Percentiles rank a stretch among this genome's conserved stretches.
Evolutionary conservation across 208 protist genomes (phyloP).

Genomic region (Borovskyia barvae): DNA sequence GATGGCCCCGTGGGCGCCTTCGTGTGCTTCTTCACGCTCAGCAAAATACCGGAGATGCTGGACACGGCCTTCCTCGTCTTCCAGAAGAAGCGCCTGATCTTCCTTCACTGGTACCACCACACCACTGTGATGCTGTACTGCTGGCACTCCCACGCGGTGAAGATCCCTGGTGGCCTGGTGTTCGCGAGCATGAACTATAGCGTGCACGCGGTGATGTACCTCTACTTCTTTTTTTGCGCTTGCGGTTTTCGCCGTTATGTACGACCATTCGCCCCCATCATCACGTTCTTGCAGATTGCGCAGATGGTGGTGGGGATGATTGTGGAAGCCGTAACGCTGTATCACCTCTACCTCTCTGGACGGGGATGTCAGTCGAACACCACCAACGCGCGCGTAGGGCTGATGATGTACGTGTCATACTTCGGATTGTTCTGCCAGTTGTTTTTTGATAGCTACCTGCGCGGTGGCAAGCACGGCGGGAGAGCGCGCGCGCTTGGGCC

Average conservation of each 20-base stretch:
- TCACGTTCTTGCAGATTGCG: conserved; percentile 86
- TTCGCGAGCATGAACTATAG: conserved; percentile 93
- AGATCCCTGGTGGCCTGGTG: conserved; percentile 58
- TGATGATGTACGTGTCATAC: conserved; percentile 93
- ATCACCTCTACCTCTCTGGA: conserved; percentile 36
- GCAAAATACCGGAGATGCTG: conserved; percentile 87
- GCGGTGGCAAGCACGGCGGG: background rate
- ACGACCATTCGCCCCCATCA: conserved; percentile 75
- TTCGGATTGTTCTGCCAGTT: conserved; percentile 89
- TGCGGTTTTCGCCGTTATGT: conserved; percentile 53
- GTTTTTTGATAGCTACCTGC: conserved; percentile 80
- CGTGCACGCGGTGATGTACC: conserved; percentile 96
- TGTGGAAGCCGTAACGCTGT: conserved; percentile 49
- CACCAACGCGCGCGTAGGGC: conserved; percentile 55
- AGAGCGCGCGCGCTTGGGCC: too few relatives aligned
- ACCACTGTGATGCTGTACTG: conserved; percentile 91
- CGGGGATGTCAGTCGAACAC: conserved; percentile 56
- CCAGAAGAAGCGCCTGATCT: conserved; percentile 83
- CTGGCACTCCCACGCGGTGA: conserved; percentile 73
- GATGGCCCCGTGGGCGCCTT: conserved; percentile 64
- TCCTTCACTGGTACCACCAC: conserved; percentile 94
- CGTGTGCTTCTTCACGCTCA: conserved; percentile 72
- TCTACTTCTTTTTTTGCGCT: conserved; percentile 89
- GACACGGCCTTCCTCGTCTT: conserved; percentile 86
- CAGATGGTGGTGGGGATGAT: conserved; percentile 92